Base-by-base conservation (phyloP, 139 green algal genomes). In the Monoraphidium neglectum region DNA sequence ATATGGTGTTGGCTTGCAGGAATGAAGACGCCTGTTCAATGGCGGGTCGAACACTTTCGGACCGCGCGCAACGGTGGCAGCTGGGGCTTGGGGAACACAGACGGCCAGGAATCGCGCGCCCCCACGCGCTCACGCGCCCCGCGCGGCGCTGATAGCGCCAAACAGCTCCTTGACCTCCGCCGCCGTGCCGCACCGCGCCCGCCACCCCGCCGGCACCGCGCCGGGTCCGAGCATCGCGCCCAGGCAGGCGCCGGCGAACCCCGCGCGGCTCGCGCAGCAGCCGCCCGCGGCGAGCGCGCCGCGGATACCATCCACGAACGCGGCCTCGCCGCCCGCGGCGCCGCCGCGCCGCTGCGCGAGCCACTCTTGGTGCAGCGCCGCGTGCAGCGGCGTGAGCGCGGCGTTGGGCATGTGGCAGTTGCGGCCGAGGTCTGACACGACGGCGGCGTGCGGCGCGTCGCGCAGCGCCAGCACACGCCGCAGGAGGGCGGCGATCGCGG, bases 341-440 rank as follows among this genome's bases (percentile, higher is more conserved):
- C 0, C 43, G 57, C 33, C 56, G 69, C 49, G 43, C 53, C 60
- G 56, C 60, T 69, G 3, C 26, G 33, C n/a, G 16, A 71, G 64
- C 74, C 77, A 59, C 73, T 91, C 86, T 6, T 79, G 28, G 53
- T 86, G 70, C 71, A 90, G 57, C 32, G 83, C 69, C 30, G 82
- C 71, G 38, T 87, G 87, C n/a, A 92, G 61, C 5, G 87, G 87
- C 21, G 85, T 90, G 38, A 78, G 72, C 36, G 86, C 56, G 8
- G 82, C 78, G 63, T 89, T 90, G 26, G 87, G 87, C 85, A 92
- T 85, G 78, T 92, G 87, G 80, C 87, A 92, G 81, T 92, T 92
- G 54, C 87, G 69, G 16, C 86, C 86, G 23, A 91, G 70, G 28
- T 54, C 35, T 0, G 70, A 46, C 5, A 82, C 67, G 3, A 76